phyloP scores from a whole-genome alignment of 345 rosid genomes.

The Nephelium lappaceum region DNA sequence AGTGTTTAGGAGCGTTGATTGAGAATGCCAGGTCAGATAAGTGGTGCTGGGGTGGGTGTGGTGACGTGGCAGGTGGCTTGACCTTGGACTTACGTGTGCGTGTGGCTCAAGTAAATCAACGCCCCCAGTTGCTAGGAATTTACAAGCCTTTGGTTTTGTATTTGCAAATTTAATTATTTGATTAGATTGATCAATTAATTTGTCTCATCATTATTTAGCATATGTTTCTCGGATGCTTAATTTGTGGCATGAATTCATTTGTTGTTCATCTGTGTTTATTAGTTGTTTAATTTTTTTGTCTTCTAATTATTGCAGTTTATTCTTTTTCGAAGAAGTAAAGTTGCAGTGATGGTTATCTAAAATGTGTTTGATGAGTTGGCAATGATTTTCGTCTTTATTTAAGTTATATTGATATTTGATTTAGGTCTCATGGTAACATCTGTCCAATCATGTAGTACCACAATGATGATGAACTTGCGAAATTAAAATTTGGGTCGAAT shows the following conservation, averaged over 20 bases:
- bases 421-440: neutral
- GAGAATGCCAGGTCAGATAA: constrained; percentile 38
- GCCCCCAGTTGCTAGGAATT: neutral
- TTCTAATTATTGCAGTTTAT: neutral
- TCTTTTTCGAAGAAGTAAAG: too few relatives aligned
- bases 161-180: neutral
- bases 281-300: neutral
- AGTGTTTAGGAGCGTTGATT: neutral
- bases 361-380: neutral
- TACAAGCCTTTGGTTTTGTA: neutral
- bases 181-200: neutral
- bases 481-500: neutral
- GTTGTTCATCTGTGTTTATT: neutral
- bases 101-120: constrained; percentile 35
- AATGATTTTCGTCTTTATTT: neutral
- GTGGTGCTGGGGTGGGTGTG: constrained; percentile 20
- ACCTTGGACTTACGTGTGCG: constrained; percentile 35
- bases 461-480: neutral
- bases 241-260: neutral
- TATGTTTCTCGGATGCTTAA: neutral
- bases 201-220: neutral
- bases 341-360: neutral
- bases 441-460: neutral
- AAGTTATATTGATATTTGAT: neutral
- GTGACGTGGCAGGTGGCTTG: constrained; percentile 38